phyloP scores from a whole-genome alignment of 1,139 yeast genomes.

The Waltiozyma sp. region DNA sequence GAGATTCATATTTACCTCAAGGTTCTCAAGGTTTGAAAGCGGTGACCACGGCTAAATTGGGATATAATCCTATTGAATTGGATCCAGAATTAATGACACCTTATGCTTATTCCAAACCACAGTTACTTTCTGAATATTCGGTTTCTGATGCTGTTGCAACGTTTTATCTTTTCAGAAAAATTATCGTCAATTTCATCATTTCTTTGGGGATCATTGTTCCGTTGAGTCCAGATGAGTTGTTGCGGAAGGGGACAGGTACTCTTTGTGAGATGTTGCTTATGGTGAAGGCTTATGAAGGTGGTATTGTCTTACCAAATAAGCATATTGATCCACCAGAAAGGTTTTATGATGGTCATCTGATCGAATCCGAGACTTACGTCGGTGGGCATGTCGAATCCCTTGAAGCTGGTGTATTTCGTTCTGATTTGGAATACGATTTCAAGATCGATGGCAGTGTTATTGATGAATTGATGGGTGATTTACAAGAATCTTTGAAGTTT shows the following conservation, averaged over 20 bases:
- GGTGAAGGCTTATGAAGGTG: slow-evolving; percentile 85
- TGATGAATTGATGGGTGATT: slow-evolving; percentile 64
- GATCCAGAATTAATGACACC: slow-evolving; percentile 99
- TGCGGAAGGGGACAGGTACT: slow-evolving; percentile 97
- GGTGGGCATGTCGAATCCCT: slow-evolving; percentile 98
- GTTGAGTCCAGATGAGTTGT: slow-evolving; percentile 88
- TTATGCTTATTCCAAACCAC: slow-evolving; percentile 91
- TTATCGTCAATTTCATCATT: slow-evolving; percentile 94
- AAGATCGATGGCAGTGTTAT: slow-evolving; percentile 72
- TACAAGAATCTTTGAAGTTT: slow-evolving; percentile 70
- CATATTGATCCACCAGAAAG: slow-evolving; percentile 87
- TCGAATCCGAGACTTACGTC: slow-evolving; percentile 94
- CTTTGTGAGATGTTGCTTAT: slow-evolving; percentile 93
- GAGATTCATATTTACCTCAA: slow-evolving; percentile 95
- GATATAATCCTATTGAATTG: slow-evolving; percentile 91
- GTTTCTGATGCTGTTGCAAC: slow-evolving; percentile 99
- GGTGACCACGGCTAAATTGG: slow-evolving; percentile 90
- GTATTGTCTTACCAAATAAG: slow-evolving; percentile 82
- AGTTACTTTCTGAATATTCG: slow-evolving; percentile 85
- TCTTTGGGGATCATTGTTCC: slow-evolving; percentile 95
- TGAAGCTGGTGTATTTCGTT: slow-evolving; percentile 95
- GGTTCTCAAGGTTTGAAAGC: slow-evolving; percentile 98
- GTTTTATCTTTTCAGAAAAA: slow-evolving; percentile 88
- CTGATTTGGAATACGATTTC: slow-evolving; percentile 72
- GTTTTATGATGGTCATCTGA: slow-evolving; percentile 85